Conservation (phyloP, 768 basidiomycete species). For the Phlebiopsis flavidoalba region DNA sequence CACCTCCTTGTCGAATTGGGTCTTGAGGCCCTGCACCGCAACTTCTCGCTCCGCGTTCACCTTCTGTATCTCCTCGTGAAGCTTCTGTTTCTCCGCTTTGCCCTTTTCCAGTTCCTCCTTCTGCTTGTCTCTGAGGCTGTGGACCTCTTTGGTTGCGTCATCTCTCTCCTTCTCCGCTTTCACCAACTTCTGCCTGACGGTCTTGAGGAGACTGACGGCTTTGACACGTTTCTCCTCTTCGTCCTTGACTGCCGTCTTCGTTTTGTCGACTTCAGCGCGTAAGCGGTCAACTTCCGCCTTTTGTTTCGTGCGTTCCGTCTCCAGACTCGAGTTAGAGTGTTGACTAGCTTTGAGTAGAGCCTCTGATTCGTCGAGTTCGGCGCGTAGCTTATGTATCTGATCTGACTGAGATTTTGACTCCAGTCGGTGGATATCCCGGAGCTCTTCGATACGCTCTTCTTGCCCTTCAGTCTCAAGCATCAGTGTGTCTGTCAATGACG, state of each 20-base stretch:
- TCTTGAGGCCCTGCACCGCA: slow-evolving; percentile 50
- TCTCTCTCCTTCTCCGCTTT: slow-evolving; percentile 94
- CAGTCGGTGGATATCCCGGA: slow-evolving; percentile 76
- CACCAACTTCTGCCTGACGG: slow-evolving; percentile 94
- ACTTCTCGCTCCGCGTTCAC: slow-evolving; percentile 60
- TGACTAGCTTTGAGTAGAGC: slow-evolving; percentile 60
- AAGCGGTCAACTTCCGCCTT: slow-evolving; percentile 54
- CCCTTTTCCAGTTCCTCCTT: slow-evolving; percentile 51
- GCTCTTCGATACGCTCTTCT: slow-evolving; percentile 77
- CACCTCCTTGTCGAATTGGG: slow-evolving; percentile 72
- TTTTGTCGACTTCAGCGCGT: slow-evolving; percentile 56
- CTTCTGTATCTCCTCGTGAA: slow-evolving; percentile 62
- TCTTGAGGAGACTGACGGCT: slow-evolving; percentile 88
- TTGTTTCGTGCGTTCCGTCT: slow-evolving; percentile 45
- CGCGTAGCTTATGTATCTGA: slow-evolving; percentile 64
- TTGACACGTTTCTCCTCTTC: slow-evolving; percentile 98
- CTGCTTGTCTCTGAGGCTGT: slow-evolving; percentile 46
- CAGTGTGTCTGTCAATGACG: neutral
- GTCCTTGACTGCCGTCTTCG: slow-evolving; percentile 68
- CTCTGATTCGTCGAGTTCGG: slow-evolving; percentile 67
- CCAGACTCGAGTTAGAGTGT: slow-evolving; percentile 38
- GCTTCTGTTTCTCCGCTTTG: slow-evolving; percentile 37
- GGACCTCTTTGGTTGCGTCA: slow-evolving; percentile 59
- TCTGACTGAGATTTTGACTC: slow-evolving; percentile 77
- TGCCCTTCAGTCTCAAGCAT: slow-evolving; percentile 48